These are phyloP conservation scores for Diacronema lutheri DNA, from an alignment of 78 protist species.

Conservation along the genomic window DNA sequence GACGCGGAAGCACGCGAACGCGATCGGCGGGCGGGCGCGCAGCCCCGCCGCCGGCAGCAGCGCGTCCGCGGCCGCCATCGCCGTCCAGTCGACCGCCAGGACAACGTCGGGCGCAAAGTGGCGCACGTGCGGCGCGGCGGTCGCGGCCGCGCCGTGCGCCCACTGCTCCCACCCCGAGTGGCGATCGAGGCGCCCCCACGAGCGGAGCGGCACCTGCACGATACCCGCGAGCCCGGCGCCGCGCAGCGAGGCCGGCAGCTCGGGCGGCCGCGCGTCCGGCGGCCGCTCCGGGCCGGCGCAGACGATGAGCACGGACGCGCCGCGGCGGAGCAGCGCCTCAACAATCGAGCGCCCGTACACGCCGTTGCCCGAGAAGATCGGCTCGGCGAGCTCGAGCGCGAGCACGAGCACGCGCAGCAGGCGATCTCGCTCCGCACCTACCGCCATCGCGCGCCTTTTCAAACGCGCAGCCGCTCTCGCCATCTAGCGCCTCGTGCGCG, in stretches of 20 bases:
- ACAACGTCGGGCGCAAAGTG: not conserved
- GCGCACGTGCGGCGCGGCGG: not conserved
- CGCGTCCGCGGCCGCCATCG: not conserved
- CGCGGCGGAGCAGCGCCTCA: not conserved
- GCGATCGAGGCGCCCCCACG: not conserved
- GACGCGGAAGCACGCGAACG: not conserved
- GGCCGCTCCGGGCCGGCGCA: not conserved
- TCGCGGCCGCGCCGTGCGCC: not conserved
- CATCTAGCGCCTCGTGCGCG: no score
- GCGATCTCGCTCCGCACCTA: no score
- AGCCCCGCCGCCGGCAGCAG: not conserved
- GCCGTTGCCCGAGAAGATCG: conserved; percentile 13
- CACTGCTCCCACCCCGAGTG: not conserved
- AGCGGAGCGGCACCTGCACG: not conserved
- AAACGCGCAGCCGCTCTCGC: no score
- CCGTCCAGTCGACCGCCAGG: conserved; percentile 6
- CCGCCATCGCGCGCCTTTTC: no score
- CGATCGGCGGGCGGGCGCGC: not conserved
- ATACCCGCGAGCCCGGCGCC: no score
- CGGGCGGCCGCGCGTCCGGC: not conserved
- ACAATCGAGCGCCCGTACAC: not conserved
- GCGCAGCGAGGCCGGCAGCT: not conserved
- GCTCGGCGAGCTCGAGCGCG: not conserved
- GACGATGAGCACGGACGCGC: not conserved
- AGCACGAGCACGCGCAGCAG: not conserved